Evolutionary conservation across 225 moss, liverwort and hornwort species (phyloP), one percentile per base, ranked within the genome.

Genomic region (Climacium dendroides): DNA sequence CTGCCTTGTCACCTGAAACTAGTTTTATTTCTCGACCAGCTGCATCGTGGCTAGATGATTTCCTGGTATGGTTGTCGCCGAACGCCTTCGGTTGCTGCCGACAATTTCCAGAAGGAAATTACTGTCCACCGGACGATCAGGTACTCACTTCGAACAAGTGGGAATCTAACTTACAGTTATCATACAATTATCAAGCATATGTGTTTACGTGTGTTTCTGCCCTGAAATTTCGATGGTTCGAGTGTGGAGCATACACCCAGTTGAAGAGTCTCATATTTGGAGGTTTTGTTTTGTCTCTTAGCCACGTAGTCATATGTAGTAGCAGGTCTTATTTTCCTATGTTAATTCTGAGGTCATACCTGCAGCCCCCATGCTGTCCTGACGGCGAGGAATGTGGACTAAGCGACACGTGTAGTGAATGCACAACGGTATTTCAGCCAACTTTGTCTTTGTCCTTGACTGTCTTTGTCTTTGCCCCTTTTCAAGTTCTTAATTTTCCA

Each of bases 61-160:
- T 96, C 70, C 91, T 99, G 64, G 94, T 99, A 62, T 99, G 97
- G 95, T 65, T 99, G 83, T 99, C 98, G 63, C 98, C 98, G 43
- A 97, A 99, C 87, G 98, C 98, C 70, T 99, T 99, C 84, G 96
- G 98, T 74, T 99, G 98, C 89, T 99, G 98, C 88, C 97, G 98
- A 87, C 93, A 87, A 77, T 99, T 99, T 88, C 91, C 97, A 26
- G 94, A 95, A 86, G 95, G 94, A 60, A 90, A 93, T 57, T 99
- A 99, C 83, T 99, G 98, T 89, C 98, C 98, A 62, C 98, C 98
- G 45, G 98, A 99, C 81, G 98, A 99, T 87, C 98, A 99, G 97
- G 98, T 99, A 89, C 55, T 61, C 84, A 37, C 69, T 80, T 66
- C 19, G 63, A 80, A 43, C 58, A 86, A 60, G 37, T 71, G 35